Conservation (phyloP, 2,329 filamentous ascomycete genomes). For the Scedosporium dehoogii region DNA sequence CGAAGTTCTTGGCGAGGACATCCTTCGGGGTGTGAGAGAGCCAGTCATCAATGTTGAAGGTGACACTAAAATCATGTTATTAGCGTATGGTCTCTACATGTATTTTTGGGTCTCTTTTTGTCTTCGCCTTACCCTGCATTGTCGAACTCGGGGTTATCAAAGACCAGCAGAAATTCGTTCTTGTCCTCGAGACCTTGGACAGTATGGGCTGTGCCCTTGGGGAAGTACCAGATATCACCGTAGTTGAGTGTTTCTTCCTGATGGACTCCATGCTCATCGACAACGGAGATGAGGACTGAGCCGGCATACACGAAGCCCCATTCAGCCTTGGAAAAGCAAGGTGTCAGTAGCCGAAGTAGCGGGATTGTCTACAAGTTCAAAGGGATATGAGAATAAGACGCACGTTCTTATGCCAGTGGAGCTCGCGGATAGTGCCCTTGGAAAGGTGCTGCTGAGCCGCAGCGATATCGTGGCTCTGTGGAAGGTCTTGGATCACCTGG, state of each 20-base stretch:
- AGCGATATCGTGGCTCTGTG: conserved; percentile 54
- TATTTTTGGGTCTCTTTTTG: too few relatives aligned
- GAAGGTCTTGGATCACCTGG: conserved; percentile 58
- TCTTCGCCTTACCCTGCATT: conserved; percentile 36
- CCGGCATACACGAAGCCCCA: conserved; percentile 56
- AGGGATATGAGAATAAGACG: conserved; percentile 18
- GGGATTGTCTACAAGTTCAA: too few relatives aligned
- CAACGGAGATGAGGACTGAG: conserved; percentile 46
- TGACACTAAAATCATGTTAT: conserved; percentile 17
- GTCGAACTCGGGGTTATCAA: conserved; percentile 59
- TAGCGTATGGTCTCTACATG: too few relatives aligned
- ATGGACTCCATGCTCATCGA: conserved; percentile 51
- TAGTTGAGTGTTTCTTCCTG: conserved; percentile 44
- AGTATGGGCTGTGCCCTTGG: conserved; percentile 54
- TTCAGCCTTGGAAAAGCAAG: conserved; percentile 38
- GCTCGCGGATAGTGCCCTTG: conserved; percentile 55
- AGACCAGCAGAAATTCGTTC: conserved; percentile 57
- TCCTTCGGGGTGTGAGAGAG: conserved; percentile 52
- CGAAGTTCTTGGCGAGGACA: conserved; percentile 61
- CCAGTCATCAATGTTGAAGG: conserved; percentile 65
- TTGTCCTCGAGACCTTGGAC: conserved; percentile 55
- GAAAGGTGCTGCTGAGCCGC: conserved; percentile 59
- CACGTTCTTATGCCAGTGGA: conserved; percentile 60
- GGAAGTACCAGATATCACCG: conserved; percentile 61
- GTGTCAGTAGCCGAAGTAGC: too few relatives aligned